These are phyloP conservation scores for Saprolegnia diclina DNA, from an alignment of 352 stramenopile genomes.

Conservation along the genomic window DNA sequence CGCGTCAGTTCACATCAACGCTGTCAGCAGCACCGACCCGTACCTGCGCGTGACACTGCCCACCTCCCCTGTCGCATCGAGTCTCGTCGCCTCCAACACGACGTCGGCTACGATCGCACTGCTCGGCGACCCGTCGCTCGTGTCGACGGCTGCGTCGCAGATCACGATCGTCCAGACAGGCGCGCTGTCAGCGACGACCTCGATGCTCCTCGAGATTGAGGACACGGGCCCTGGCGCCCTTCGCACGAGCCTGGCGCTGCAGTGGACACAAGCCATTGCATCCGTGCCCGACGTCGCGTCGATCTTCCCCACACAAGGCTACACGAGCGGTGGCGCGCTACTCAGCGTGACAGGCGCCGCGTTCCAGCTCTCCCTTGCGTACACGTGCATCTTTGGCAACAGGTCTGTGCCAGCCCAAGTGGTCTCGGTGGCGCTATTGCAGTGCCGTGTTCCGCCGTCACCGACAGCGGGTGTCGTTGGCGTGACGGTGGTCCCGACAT, in stretches of 20 bases:
- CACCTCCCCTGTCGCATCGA: background rate
- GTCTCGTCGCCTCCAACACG: background rate
- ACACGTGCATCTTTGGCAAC: constrained; percentile 9
- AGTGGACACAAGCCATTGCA: constrained; percentile 5
- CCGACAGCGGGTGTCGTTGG: background rate
- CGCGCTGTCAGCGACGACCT: background rate
- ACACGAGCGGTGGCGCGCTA: background rate
- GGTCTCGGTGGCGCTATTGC: background rate
- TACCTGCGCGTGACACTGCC: constrained; percentile 5
- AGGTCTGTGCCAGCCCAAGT: background rate
- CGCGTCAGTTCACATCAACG: background rate
- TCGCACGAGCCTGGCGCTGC: background rate
- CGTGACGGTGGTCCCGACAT: constrained; percentile 1
- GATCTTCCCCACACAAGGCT: background rate
- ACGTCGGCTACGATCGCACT: constrained; percentile 1
- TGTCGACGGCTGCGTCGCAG: background rate
- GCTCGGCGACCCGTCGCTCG: constrained; percentile 1
- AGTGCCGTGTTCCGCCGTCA: constrained; percentile 1
- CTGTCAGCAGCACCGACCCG: background rate
- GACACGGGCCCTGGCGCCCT: constrained; percentile 13
- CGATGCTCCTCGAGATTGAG: background rate
- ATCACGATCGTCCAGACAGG: background rate
- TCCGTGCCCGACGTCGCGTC: background rate
- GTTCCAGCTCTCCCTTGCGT: background rate
- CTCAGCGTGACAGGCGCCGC: background rate